phyloP scores from a whole-genome alignment of 164 flowering plant genomes.

The Aristolochia fimbriata region DNA sequence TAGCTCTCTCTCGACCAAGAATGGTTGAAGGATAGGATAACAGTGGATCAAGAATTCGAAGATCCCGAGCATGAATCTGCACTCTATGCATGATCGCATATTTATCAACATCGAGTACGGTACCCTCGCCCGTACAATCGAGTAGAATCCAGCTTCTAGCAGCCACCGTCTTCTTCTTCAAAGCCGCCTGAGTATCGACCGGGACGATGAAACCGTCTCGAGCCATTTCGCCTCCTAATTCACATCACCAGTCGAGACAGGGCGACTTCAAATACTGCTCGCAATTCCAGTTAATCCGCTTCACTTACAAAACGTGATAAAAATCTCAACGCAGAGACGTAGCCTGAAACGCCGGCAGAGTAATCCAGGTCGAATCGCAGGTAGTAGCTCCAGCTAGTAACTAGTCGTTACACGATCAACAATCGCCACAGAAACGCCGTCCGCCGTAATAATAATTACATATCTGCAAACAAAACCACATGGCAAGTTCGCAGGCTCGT shows the following conservation, averaged over 20 bases:
- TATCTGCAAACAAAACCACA: too few species aligned
- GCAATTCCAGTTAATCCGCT: too few species aligned
- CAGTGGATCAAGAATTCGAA: constrained; percentile 82
- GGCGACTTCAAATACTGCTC: neutral
- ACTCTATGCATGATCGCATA: constrained; percentile 84
- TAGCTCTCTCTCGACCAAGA: constrained; percentile 83
- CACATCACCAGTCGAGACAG: constrained; percentile 4
- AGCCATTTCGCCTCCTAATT: constrained; percentile 24
- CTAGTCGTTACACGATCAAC: too few species aligned
- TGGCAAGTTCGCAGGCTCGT: too few species aligned
- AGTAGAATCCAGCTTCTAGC: constrained; percentile 72
- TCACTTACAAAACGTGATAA: too few species aligned
- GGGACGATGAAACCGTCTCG: constrained; percentile 37
- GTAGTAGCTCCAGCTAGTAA: too few species aligned
- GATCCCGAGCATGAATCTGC: constrained; percentile 85
- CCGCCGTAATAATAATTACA: too few species aligned
- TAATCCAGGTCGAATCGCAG: too few species aligned
- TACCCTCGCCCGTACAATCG: constrained; percentile 48
- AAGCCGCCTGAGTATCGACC: constrained; percentile 31
- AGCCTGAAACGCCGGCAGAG: too few species aligned
- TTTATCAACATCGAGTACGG: constrained; percentile 70
- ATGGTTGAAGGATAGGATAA: constrained; percentile 90
- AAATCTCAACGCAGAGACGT: too few species aligned
- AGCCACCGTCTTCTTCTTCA: constrained; percentile 53
- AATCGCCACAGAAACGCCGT: too few species aligned